Evolutionary conservation across 164 flowering plant species (phyloP).

Genomic region (Saururus chinensis): DNA sequence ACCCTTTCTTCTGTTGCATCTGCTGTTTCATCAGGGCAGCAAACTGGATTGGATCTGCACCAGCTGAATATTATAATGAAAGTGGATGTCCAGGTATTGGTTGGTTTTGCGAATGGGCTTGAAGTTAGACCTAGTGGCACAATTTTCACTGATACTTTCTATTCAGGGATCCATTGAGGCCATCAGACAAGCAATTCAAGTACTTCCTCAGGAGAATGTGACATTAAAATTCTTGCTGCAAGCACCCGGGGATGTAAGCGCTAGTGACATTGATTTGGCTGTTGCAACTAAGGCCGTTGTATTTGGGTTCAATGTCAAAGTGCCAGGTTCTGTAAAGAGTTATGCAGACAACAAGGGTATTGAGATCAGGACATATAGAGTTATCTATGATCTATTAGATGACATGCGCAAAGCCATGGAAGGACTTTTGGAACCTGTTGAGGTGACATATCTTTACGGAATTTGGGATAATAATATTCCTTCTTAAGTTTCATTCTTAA

Average conservation of each 20-base stretch:
- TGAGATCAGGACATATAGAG: slow-evolving; percentile 70
- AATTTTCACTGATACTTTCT: neutral
- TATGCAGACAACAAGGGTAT: slow-evolving; percentile 66
- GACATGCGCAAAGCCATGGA: slow-evolving; percentile 88
- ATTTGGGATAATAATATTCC: neutral
- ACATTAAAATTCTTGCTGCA: slow-evolving; percentile 74
- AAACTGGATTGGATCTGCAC: slow-evolving; percentile 77
- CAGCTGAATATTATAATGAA: slow-evolving; percentile 81
- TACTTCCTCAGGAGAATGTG: slow-evolving; percentile 85
- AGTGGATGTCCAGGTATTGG: slow-evolving; percentile 87
- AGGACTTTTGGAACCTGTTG: slow-evolving; percentile 77
- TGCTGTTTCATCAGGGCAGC: slow-evolving; percentile 64
- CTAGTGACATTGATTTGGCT: slow-evolving; percentile 89
- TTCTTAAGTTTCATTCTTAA: neutral
- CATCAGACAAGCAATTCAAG: slow-evolving; percentile 76
- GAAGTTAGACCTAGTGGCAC: neutral
- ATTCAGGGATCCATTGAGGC: slow-evolving; percentile 92
- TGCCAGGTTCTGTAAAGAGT: slow-evolving; percentile 66
- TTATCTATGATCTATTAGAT: slow-evolving; percentile 88
- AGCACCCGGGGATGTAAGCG: slow-evolving; percentile 77
- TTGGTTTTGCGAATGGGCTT: neutral
- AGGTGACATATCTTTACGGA: slow-evolving; percentile 34
- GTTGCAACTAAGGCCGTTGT: slow-evolving; percentile 69
- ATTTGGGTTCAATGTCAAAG: slow-evolving; percentile 81
- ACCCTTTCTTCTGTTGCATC: slow-evolving; percentile 92